phyloP scores from a whole-genome alignment of 768 basidiomycete species.

The Naganishia kalamii region DNA sequence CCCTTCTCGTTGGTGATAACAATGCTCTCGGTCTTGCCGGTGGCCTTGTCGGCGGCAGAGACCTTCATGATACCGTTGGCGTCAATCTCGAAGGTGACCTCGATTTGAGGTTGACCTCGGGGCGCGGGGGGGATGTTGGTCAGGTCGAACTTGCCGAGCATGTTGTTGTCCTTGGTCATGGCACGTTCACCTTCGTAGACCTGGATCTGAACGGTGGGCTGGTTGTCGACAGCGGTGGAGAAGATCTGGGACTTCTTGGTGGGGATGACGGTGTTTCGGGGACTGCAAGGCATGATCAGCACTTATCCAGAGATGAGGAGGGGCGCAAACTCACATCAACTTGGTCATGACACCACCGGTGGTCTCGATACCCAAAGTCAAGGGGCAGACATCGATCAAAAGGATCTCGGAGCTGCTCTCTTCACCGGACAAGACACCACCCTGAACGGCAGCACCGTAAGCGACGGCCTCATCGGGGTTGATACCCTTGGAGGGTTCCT shows the following conservation, averaged over 20 bases:
- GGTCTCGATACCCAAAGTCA: conserved; percentile 69
- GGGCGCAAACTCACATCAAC: conserved; percentile 55
- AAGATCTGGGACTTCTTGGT: conserved; percentile 49
- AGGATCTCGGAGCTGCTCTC: conserved; percentile 82
- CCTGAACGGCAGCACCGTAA: conserved; percentile 98
- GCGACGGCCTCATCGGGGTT: conserved; percentile 99
- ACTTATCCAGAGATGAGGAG: neutral
- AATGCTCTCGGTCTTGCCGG: conserved; percentile 68
- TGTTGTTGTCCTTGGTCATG: conserved; percentile 96
- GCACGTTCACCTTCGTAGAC: conserved; percentile 86
- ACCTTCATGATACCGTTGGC: conserved; percentile 77
- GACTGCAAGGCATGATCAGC: conserved; percentile 19
- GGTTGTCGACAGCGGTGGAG: conserved; percentile 49
- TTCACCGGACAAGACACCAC: conserved; percentile 93
- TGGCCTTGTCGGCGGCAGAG: conserved; percentile 90
- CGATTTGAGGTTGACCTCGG: conserved; percentile 94
- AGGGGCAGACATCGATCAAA: conserved; percentile 85
- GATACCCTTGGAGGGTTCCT: conserved; percentile 98
- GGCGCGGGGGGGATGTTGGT: conserved; percentile 94
- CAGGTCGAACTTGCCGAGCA: conserved; percentile 96
- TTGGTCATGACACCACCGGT: conserved; percentile 99
- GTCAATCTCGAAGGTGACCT: conserved; percentile 97
- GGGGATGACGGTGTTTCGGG: conserved; percentile 41
- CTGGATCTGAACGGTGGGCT: conserved; percentile 47
- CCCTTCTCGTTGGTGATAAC: conserved; percentile 68